A percentile compares a stretch with the other conserved stretches of the same genome.
Conservation (phyloP, 2,329 filamentous ascomycete genomes). For the Fusarium virguliforme region DNA sequence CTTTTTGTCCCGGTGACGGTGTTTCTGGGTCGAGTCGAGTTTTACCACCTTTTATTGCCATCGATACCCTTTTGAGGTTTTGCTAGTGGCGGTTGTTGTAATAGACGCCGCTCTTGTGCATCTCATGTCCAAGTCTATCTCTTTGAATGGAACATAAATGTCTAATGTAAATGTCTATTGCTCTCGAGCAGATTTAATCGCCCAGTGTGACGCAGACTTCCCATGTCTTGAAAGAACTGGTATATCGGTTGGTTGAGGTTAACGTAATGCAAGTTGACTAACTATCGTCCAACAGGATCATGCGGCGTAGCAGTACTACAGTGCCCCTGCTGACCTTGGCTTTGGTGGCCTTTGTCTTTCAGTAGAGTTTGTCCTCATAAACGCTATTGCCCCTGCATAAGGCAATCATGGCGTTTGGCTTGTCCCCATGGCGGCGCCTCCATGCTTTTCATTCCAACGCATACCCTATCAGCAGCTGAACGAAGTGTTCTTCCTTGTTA, state of each 20-base stretch:
- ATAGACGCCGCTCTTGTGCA: background rate
- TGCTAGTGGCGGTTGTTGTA: constrained; percentile 4
- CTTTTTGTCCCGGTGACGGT: background rate
- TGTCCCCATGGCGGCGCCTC: background rate
- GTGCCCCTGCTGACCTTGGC: background rate
- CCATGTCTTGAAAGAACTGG: too few relatives aligned
- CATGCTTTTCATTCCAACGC: background rate
- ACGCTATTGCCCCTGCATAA: background rate
- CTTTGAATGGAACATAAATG: constrained; percentile 15
- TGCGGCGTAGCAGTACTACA: background rate
- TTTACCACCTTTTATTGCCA: constrained; percentile 26
- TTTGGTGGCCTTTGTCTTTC: background rate
- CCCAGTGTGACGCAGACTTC: too few relatives aligned
- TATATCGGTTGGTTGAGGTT: too few relatives aligned
- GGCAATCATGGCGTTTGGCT: background rate
- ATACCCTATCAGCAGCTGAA: background rate
- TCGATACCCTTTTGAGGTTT: constrained; percentile 42
- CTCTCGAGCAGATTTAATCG: too few relatives aligned
- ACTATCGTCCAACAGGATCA: too few relatives aligned
- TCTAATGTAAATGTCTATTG: background rate
- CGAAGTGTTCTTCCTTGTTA: background rate
- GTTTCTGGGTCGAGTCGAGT: constrained; percentile 13
- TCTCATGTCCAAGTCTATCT: constrained; percentile 12
- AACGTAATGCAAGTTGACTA: too few relatives aligned
- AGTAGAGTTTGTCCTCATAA: background rate